Base-by-base conservation (phyloP, 1,139 yeast species). In the Suhomyces bribrorum region DNA sequence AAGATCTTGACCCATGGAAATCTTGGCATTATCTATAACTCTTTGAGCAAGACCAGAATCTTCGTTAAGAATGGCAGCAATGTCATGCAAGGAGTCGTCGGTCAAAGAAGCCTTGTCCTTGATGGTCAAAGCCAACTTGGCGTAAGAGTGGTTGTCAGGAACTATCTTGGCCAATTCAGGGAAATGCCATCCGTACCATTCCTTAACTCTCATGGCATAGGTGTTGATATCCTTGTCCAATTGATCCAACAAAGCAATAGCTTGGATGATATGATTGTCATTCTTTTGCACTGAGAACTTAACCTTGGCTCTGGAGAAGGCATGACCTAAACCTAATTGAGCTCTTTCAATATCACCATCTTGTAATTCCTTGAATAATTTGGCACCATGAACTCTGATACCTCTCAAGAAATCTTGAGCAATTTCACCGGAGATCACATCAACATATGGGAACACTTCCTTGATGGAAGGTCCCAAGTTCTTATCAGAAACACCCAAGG, bases 121-220 rank as follows among this genome's bases (percentile, higher is more conserved):
- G 62, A 92, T 87, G 69, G 77, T 77, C 50, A 89, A 73, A 47
- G 89, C 88, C 50, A 90, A 77, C 65, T 78, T 83, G 55, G 96
- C 96, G 66, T 80, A 92, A 50, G 79, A 75, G 69, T 86, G 86
- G 75, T 90, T 90, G 73, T 92, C 98, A 53, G 88, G 83, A 48
- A 89, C 92, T 64, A 92, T 79, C 73, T 88, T 89, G 55, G 97
- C 96, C 75, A 92, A 81, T 73, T 92, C 98, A 20, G 98, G 98
- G 82, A 92, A 92, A 68, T 92, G 98, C 98, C 98, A 92, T 53
- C 97, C 97, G 70, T 92, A 92, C 98, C 98, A 92, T 73, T 92
- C 98, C 77, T 92, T 92, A 61, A 87, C 90, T 75, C 98, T 84
- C 98, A 92, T 92, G 48, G 97, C 92, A 67, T 86, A 92, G 43